phyloP scores from a whole-genome alignment of 1,139 yeast species.

The Debaryomyces sp. region DNA sequence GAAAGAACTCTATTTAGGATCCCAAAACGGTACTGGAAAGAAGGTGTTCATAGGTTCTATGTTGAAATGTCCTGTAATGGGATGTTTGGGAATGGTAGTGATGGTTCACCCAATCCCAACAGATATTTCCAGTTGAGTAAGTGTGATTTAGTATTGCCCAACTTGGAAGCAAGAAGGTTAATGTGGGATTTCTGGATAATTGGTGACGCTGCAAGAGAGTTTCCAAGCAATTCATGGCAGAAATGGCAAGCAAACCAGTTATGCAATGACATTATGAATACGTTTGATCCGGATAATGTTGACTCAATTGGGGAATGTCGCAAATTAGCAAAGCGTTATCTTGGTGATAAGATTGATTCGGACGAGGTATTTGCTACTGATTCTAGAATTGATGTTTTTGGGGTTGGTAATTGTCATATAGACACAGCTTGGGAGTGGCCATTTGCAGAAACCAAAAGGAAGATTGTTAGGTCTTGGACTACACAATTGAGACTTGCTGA shows the following conservation, averaged over 20 bases:
- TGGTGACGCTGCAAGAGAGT: conserved; percentile 88
- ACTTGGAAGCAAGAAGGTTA: conserved; percentile 76
- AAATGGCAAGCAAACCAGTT: conserved; percentile 80
- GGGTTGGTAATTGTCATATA: conserved; percentile 93
- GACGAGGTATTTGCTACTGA: conserved; percentile 56
- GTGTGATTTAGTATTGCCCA: conserved; percentile 84
- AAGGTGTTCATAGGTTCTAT: conserved; percentile 55
- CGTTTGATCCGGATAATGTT: conserved; percentile 64
- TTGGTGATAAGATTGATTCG: conserved; percentile 68
- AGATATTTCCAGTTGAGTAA: conserved; percentile 64
- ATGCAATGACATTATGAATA: conserved; percentile 79
- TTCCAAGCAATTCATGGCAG: conserved; percentile 75
- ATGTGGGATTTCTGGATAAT: conserved; percentile 84
- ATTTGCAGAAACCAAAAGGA: conserved; percentile 90
- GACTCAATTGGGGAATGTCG: conserved; percentile 62
- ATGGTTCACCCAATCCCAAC: conserved; percentile 63
- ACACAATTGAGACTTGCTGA: conserved; percentile 85
- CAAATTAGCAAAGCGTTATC: conserved; percentile 59
- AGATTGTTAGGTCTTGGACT: conserved; percentile 93
- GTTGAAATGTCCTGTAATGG: conserved; percentile 93
- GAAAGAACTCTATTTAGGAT: conserved; percentile 76
- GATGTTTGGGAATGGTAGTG: conserved; percentile 83
- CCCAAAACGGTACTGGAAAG: conserved; percentile 54
- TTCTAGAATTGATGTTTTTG: conserved; percentile 57
- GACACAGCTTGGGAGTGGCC: conserved; percentile 99